Base-by-base conservation (phyloP, 371 early-diverging fungal genomes). In the Actinomucor elegans region DNA sequence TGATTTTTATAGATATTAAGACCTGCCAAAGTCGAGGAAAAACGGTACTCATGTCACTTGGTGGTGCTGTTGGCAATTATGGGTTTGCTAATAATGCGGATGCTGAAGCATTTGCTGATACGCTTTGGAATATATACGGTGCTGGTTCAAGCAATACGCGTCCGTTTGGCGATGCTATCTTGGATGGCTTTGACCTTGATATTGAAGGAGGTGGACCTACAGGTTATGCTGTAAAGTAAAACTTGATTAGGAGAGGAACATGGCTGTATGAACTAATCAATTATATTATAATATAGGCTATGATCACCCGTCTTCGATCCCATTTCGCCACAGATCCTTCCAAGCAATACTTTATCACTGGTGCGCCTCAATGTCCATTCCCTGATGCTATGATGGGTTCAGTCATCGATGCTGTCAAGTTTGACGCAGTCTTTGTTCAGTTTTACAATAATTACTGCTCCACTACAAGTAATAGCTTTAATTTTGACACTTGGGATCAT, bases 361-460 rank as follows among this genome's bases (percentile, higher is more conserved):
- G 81, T 15, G 87, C 90, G 1, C 90, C 90, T 1, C 89, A 89
- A 57, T 89, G 91, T 38, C 88, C 84, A 0, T 89, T 67, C 49
- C 89, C 89, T 4, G 89, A 87, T 63, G 71, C 68, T 8, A 67
- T 73, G 40, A 47, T 82, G 24, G 79, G 77, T 2, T 34, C 44
- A 5, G 58, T 61, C 1, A 61, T 82, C 10, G 70, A 74, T 56
- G 48, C 47, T n/a, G 75, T 63, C 10, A 66, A 67, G 46, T 81
- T 82, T 44, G 85, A 80, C 71, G 80, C 78, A 64, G 76, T 89
- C n/a, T 76, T 57, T 55, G 83, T 88, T 11, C 89, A 89, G 61
- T 89, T 86, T 46, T 89, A 89, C 71, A 89, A 89, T 73, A 87
- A 87, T 55, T 85, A 74, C 37, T 87, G 86, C 40, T 75, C 83